Evolutionary conservation across 1,139 yeast species (phyloP).

Genomic region (Pichia kudriavzevii): DNA sequence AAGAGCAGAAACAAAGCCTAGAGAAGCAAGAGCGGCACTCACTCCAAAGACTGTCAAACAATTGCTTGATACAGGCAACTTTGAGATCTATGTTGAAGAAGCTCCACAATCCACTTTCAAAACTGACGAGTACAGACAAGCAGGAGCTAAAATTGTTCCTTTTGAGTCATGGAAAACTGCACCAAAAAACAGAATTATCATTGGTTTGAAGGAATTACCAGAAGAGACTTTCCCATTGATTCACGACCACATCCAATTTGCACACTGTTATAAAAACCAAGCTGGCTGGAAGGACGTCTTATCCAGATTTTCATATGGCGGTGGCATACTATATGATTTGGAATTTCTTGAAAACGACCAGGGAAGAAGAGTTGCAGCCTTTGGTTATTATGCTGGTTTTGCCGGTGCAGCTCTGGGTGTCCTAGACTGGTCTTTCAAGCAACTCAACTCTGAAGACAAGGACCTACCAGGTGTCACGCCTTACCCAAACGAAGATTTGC

Average conservation of each 20-base stretch:
- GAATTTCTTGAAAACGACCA: constrained; percentile 91
- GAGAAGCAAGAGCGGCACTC: constrained; percentile 95
- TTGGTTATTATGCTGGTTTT: constrained; percentile 97
- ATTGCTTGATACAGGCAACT: constrained; percentile 73
- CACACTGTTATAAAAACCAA: constrained; percentile 97
- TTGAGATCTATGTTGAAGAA: constrained; percentile 79
- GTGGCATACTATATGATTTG: constrained; percentile 83
- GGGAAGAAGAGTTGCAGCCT: constrained; percentile 98
- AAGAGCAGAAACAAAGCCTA: constrained; percentile 94
- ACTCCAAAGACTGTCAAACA: constrained; percentile 87
- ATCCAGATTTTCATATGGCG: constrained; percentile 81
- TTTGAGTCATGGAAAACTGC: constrained; percentile 90
- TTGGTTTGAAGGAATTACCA: constrained; percentile 93
- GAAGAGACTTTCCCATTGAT: constrained; percentile 90
- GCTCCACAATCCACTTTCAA: constrained; percentile 76
- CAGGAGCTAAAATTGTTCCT: constrained; percentile 84
- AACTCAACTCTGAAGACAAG: constrained; percentile 52
- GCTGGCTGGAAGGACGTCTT: constrained; percentile 95
- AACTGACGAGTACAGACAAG: constrained; percentile 64
- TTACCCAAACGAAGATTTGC: constrained; percentile 68
- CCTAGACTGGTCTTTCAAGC: constrained; percentile 91
- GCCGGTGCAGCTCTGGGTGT: constrained; percentile 98
- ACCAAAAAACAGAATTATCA: constrained; percentile 79
- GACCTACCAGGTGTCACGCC: constrained; percentile 75
- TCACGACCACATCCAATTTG: constrained; percentile 96